Evolutionary conservation across 192 early-diverging fungal genomes (phyloP).

Genomic region (Coemansia sp.): DNA sequence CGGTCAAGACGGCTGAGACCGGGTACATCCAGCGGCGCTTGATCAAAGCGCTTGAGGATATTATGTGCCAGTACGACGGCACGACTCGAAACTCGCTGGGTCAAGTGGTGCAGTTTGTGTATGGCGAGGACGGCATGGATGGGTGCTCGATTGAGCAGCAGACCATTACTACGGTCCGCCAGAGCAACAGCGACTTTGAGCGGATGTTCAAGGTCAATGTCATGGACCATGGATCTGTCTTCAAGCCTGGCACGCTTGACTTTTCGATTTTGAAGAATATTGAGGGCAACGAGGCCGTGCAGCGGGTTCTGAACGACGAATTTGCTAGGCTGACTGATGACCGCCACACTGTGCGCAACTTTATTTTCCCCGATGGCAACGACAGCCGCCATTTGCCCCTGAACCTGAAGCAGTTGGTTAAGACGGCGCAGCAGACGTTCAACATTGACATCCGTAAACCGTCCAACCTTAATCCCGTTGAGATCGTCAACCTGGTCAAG

Average conservation of each 20-base stretch:
- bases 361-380: slow-evolving; percentile 76
- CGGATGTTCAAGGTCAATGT: slow-evolving; percentile 82
- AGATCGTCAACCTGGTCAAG: slow-evolving; percentile 72
- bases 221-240: slow-evolving; percentile 60
- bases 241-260: slow-evolving; percentile 68
- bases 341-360: slow-evolving; percentile 68
- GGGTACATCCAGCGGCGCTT: slow-evolving; percentile 99
- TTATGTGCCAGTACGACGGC: slow-evolving; percentile 97
- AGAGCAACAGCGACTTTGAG: slow-evolving; percentile 69
- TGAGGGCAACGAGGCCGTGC: slow-evolving; percentile 69
- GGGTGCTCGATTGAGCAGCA: slow-evolving; percentile 85
- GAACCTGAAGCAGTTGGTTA: slow-evolving; percentile 85
- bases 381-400: slow-evolving; percentile 85
- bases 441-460: slow-evolving; percentile 74
- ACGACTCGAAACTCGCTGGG: slow-evolving; percentile 94
- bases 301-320: slow-evolving; percentile 77
- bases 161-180: slow-evolving; percentile 66
- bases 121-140: slow-evolving; percentile 99
- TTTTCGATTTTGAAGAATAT: slow-evolving; percentile 72
- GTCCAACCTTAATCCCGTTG: slow-evolving; percentile 82
- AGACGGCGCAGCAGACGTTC: slow-evolving; percentile 89
- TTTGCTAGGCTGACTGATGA: slow-evolving; percentile 75
- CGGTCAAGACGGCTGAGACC: slow-evolving; percentile 98
- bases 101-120: slow-evolving; percentile 92
- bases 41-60: slow-evolving; percentile 96